Percentiles rank a stretch among this genome's conserved stretches.
Conservation (phyloP, 2,329 filamentous ascomycete species). For the Diatrype stigma region DNA sequence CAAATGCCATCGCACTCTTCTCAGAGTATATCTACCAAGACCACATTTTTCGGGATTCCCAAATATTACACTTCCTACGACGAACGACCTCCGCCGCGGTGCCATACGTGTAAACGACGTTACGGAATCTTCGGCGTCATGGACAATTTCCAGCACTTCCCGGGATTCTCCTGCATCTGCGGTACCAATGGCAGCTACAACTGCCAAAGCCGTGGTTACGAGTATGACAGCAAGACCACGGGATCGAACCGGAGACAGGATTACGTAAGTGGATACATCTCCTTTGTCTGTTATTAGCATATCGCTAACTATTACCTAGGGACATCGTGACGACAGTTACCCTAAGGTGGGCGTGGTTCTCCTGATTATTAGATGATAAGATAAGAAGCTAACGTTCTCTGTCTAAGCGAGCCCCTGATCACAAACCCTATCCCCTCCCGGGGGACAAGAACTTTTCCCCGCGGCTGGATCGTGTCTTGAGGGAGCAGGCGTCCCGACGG, state of each 20-base stretch:
- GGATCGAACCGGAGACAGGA: conserved; percentile 12
- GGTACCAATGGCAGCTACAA: neutral
- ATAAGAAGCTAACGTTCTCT: too few species aligned
- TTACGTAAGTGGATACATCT: conserved; percentile 12
- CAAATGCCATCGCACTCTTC: neutral
- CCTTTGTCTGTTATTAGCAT: neutral
- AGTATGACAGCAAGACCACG: conserved; percentile 12
- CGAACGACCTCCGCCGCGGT: conserved; percentile 1
- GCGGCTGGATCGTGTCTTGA: too few species aligned
- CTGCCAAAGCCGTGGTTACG: neutral
- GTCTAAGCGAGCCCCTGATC: too few species aligned
- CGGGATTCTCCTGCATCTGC: conserved; percentile 1
- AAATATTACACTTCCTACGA: conserved; percentile 7
- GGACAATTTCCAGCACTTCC: conserved; percentile 1
- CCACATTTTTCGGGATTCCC: neutral
- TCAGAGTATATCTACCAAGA: neutral
- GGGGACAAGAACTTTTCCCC: too few species aligned
- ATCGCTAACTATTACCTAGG: too few species aligned
- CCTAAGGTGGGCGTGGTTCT: too few species aligned
- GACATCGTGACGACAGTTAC: too few species aligned
- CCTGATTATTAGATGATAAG: too few species aligned
- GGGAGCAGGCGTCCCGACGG: too few species aligned
- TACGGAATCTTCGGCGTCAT: conserved; percentile 1
- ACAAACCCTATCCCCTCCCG: too few species aligned
- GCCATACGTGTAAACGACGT: conserved; percentile 3